Evolutionary conservation across 257 asterid species (phyloP).

Genomic region (Rhazya stricta): DNA sequence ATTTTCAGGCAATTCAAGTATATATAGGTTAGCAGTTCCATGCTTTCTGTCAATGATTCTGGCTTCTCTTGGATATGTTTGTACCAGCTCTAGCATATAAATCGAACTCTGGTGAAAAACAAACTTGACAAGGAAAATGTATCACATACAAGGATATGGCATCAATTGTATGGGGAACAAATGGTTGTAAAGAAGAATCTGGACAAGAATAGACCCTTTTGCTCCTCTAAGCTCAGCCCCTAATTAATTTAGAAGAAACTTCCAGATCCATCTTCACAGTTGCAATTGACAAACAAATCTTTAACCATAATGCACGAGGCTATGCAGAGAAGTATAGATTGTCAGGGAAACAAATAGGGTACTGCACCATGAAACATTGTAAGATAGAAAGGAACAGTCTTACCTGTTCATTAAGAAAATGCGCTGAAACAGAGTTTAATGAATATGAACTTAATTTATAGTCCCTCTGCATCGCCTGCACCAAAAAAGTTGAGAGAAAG

Average conservation of each 20-base stretch:
- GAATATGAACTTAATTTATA: slow-evolving; percentile 93
- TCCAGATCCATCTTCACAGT: background rate
- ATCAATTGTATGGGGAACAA: background rate
- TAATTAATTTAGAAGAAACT: background rate
- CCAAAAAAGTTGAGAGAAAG: slow-evolving; percentile 12
- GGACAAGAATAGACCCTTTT: background rate
- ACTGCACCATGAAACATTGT: slow-evolving; percentile 1
- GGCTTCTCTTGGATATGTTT: background rate
- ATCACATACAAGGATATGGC: background rate
- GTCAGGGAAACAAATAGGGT: background rate
- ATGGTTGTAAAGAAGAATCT: background rate
- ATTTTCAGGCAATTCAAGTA: background rate
- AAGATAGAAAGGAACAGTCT: slow-evolving; percentile 16
- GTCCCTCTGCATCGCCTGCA: slow-evolving; percentile 91
- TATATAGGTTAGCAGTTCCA: background rate
- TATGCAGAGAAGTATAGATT: background rate
- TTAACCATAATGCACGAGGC: background rate
- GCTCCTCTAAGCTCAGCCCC: background rate
- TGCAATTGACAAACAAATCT: background rate
- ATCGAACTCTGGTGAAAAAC: background rate
- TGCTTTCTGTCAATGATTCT: background rate
- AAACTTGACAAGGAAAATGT: background rate
- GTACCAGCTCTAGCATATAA: background rate
- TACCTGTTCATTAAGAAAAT: slow-evolving; percentile 97
- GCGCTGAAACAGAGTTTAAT: slow-evolving; percentile 91